These are phyloP conservation scores for Phylloporus scabripes DNA, from an alignment of 768 basidiomycete species.

Conservation along the genomic window DNA sequence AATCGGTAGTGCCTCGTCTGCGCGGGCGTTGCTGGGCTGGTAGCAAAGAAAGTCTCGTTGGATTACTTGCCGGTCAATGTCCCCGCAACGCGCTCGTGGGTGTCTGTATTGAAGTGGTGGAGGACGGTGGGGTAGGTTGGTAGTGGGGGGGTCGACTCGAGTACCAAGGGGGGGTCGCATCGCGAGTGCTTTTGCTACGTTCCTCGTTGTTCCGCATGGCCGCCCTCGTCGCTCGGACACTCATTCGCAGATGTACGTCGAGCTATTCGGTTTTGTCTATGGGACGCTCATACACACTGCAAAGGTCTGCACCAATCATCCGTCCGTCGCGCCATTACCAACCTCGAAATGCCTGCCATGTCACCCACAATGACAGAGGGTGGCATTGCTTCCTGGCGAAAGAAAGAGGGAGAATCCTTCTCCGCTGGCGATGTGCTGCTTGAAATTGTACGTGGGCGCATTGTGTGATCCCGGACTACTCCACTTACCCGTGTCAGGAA, in stretches of 20 bases:
- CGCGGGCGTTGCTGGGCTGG: background rate
- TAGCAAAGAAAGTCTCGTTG: background rate
- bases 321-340: constrained; percentile 56
- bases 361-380: constrained; percentile 97
- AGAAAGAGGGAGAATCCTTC: constrained; percentile 77
- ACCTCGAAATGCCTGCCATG: constrained; percentile 93
- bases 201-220: constrained; percentile 15
- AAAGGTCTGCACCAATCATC: constrained; percentile 45
- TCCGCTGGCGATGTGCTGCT: constrained; percentile 78
- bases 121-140: background rate
- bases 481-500: constrained; percentile 48
- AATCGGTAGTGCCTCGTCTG: constrained; percentile 2
- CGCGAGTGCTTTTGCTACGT: background rate
- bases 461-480: background rate
- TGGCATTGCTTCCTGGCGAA: constrained; percentile 88
- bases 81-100: constrained; percentile 8
- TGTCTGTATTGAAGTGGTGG: background rate
- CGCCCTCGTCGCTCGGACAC: constrained; percentile 9
- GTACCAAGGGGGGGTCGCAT: constrained; percentile 8
- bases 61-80: background rate
- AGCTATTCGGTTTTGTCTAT: background rate
- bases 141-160: constrained; percentile 12
- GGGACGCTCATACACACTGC: constrained; percentile 3
- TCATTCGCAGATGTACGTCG: constrained; percentile 24
- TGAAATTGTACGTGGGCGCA: constrained; percentile 64